These are phyloP conservation scores for Leishmania major DNA, from an alignment of 208 protist genomes.

Conservation along the genomic window DNA sequence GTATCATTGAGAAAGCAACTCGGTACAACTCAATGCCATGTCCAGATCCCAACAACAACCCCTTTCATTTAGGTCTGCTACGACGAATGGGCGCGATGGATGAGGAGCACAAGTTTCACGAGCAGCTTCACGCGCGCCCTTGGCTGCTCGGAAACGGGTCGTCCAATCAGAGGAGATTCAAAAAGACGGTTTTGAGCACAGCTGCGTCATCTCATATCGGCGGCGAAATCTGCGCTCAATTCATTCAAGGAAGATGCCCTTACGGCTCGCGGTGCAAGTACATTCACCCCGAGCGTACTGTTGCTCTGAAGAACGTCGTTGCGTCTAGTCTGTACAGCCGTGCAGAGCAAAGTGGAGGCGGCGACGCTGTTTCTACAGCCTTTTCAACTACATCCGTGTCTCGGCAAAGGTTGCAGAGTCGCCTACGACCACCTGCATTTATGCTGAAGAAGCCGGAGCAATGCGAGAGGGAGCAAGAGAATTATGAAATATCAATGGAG, in stretches of 20 bases:
- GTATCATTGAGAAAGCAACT: conserved; percentile 64
- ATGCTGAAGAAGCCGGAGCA: conserved; percentile 28
- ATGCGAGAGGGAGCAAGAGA: neutral
- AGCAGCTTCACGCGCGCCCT: conserved; percentile 57
- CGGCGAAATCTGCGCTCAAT: conserved; percentile 51
- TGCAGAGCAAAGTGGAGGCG: conserved; percentile 14
- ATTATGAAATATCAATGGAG: neutral
- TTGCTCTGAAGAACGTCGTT: conserved; percentile 38
- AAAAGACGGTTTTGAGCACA: conserved; percentile 28
- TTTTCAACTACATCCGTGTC: conserved; percentile 32
- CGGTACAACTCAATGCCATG: conserved; percentile 72
- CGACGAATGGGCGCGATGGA: conserved; percentile 75
- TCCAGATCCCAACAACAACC: conserved; percentile 77
- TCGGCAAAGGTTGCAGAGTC: conserved; percentile 41
- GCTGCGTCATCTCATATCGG: conserved; percentile 41
- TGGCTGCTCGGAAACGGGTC: conserved; percentile 48
- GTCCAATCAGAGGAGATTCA: conserved; percentile 19
- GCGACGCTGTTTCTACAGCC: conserved; percentile 15
- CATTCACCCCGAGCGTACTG: conserved; percentile 51
- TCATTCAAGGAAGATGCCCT: conserved; percentile 47
- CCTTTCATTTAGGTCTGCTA: conserved; percentile 77
- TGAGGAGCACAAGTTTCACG: conserved; percentile 67
- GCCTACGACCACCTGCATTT: conserved; percentile 45
- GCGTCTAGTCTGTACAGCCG: conserved; percentile 30
- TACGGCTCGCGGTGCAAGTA: conserved; percentile 65